phyloP scores from a whole-genome alignment of 78 protist species.

The Ministeria vibrans region DNA sequence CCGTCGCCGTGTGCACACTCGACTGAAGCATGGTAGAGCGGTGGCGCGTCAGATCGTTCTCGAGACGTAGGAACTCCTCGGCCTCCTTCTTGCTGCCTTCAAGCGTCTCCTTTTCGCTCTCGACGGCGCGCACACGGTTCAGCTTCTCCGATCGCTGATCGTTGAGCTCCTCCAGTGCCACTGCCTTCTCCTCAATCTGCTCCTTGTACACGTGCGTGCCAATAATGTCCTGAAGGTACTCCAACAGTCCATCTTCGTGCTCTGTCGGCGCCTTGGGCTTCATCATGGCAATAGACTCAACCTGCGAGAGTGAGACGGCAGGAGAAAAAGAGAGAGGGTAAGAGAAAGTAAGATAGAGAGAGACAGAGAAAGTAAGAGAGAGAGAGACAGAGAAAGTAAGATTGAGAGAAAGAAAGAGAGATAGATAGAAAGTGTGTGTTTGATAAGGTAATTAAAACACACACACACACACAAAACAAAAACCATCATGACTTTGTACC shows the following conservation, averaged over 20 bases:
- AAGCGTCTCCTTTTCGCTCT: conserved; percentile 32
- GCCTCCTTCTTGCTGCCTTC: conserved; percentile 86
- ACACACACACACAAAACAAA: neutral
- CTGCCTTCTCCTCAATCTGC: conserved; percentile 55
- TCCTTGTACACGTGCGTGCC: conserved; percentile 57
- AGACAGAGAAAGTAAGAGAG: neutral
- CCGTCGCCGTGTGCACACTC: too few relatives aligned
- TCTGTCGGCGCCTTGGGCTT: conserved; percentile 88
- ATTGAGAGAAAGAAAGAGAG: too few relatives aligned
- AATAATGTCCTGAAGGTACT: conserved; percentile 98
- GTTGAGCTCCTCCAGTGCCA: conserved; percentile 54
- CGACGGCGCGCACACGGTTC: conserved; percentile 43
- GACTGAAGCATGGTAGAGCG: neutral
- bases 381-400: too few relatives aligned
- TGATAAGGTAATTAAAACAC: neutral
- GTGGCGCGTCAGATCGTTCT: conserved; percentile 24
- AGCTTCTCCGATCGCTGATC: conserved; percentile 59
- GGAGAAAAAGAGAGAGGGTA: neutral
- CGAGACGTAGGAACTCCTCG: conserved; percentile 50
- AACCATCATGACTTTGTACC: too few relatives aligned
- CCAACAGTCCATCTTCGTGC: conserved; percentile 94
- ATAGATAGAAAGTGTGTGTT: neutral
- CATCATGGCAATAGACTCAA: conserved; percentile 98
- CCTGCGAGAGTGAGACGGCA: too few relatives aligned
- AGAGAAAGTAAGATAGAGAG: neutral